A percentile compares a stretch with the other conserved stretches of the same genome.
These are phyloP conservation scores for Cicer pinnatifidum DNA, from an alignment of 306 rosid genomes.

Conservation along the genomic window DNA sequence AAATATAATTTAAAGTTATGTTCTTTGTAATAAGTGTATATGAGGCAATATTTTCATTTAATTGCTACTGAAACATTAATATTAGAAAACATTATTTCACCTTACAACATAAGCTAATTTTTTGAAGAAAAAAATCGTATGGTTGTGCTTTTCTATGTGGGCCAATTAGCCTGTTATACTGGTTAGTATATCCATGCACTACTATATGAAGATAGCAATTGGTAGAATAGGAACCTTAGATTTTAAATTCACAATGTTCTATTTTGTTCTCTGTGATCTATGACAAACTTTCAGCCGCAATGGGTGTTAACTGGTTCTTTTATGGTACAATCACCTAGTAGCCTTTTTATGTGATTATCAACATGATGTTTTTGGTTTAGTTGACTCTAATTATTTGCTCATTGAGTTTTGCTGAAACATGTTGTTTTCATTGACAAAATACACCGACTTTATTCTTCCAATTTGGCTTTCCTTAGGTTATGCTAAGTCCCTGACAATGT, in stretches of 20 bases:
- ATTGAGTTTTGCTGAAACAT: background rate
- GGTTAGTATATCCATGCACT: background rate
- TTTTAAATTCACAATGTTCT: background rate
- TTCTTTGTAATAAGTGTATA: background rate
- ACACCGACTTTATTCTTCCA: background rate
- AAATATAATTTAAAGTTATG: no score
- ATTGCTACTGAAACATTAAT: background rate
- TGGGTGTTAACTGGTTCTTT: background rate
- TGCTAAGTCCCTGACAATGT: constrained; percentile 36
- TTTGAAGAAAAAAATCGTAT: background rate
- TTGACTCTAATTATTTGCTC: background rate
- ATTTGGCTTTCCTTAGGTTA: constrained; percentile 28
- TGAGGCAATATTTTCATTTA: background rate
- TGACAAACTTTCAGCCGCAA: background rate
- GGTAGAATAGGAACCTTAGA: background rate
- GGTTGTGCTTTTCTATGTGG: background rate
- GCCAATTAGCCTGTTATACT: background rate
- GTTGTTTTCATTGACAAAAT: background rate
- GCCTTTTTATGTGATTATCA: background rate
- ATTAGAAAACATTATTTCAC: background rate
- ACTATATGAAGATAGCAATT: background rate
- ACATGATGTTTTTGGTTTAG: background rate
- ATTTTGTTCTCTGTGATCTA: background rate
- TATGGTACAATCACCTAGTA: background rate
- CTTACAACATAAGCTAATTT: background rate